Base-by-base conservation (phyloP, 2,329 filamentous ascomycete genomes). In the Ceratocystis harringtonii region DNA sequence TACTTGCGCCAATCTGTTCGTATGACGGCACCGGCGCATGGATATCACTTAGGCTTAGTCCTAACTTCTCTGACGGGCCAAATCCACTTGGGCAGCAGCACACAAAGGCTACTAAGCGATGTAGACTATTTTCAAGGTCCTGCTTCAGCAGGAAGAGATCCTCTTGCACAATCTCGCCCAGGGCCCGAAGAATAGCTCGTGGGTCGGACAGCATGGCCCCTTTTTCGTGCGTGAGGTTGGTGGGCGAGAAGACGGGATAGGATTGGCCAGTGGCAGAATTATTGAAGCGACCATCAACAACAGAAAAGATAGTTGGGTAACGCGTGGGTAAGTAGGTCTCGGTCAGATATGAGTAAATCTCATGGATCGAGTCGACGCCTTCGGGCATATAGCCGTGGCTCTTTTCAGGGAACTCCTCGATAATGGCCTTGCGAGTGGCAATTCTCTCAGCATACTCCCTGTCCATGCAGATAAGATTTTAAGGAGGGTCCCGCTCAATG, bases 71-170 rank as follows among this genome's bases (percentile, higher is more conserved):
- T 0, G 77, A 74, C 0, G 81, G 79, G 60, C 82, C 77, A 61
- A 83, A 83, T 0, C 80, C 81, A 0, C 77, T 73, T 0, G 81
- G 79, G 63, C 79, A 79, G 68, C 79, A 82, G 72, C 78, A 81
- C 28, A 81, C 68, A 48, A 81, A 82, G 0, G 80, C 81, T 1
- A 78, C 74, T 1, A 74, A 73, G 2, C 74, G 70, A 65, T 82
- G 80, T 0, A 73, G 70, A 1, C 66, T 58, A 32, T 65, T 61
- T 15, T 43, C 30, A 2, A 55, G 55, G 5, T 76, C 77, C 61
- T 76, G 74, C 22, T 73, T 73, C 5, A 82, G 72, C 1, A 83
- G 71, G 63, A 84, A 81, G 22, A 84, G 69, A 68, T 84, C 81
- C 64, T 83, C 81, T 66, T 83, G 81, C 1, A 83, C 74, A 0